Base-by-base conservation (phyloP, 2,329 filamentous ascomycete genomes). In the Whalleya microplaca region DNA sequence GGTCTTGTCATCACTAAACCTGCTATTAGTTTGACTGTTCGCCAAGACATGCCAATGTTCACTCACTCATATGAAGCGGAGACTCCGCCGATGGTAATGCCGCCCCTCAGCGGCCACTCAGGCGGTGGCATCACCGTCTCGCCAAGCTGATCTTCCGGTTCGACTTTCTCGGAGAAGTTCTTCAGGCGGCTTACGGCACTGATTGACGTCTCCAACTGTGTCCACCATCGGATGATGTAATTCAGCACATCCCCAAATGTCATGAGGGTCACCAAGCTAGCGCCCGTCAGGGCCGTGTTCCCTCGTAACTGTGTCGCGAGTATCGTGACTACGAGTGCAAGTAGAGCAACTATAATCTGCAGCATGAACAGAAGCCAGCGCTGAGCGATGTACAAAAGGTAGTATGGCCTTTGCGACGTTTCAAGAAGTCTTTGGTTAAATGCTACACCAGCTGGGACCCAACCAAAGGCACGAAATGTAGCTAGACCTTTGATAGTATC, bases 381-480 rank as follows among this genome's bases (percentile, higher is more conserved):
- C 62, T 84, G 81, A 19, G 83, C 75, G 51, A 76, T 76, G 44
- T 71, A 76, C 4, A 83, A 71, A 6, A 82, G 73, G 59, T 84
- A 84, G 37, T 78, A 78, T 2, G 82, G 81, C 23, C 75, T 67
- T 56, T 83, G 81, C 2, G 79, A 81, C 9, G 70, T 71, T 57
- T 83, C 76, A 3, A 84, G 67, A 1, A 81, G 68, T 82, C 55
- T 76, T 76, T 21, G 74, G 64, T 19, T 73, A 66, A 57, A 78
- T 75, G 5, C 23, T 27, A 27, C 9, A 27, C 72, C 68, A 3
- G 68, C 61, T 41, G 75, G 65, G 76, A 80, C 23, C 23, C 23
- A 84, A 4, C 78, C 76, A 60, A 81, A 82, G 5, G 80, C 79
- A 18, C 81, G 73, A 18, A 84, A 67, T 2, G 79, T 82, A 0